These are phyloP conservation scores for Suillus brevipes DNA, from an alignment of 768 basidiomycete species.

Conservation along the genomic window DNA sequence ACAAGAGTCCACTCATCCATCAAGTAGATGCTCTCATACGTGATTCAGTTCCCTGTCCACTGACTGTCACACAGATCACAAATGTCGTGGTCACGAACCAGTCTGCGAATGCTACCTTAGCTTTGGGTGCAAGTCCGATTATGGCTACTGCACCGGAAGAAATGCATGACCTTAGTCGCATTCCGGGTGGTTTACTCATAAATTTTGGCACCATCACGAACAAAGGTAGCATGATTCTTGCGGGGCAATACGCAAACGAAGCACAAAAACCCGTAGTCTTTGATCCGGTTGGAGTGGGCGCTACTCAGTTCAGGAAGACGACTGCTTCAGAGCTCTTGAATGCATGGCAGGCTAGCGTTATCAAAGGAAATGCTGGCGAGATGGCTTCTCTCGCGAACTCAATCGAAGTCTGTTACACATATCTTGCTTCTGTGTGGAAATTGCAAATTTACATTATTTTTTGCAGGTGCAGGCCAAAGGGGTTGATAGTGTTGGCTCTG, in stretches of 20 bases:
- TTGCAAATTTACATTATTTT: background rate
- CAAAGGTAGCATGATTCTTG: constrained; percentile 72
- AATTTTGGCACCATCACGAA: constrained; percentile 85
- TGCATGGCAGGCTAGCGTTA: constrained; percentile 82
- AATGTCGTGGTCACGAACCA: constrained; percentile 88
- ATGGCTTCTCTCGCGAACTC: constrained; percentile 79
- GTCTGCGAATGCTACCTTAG: constrained; percentile 87
- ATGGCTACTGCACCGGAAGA: constrained; percentile 88
- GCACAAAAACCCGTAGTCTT: constrained; percentile 78
- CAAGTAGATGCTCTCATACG: constrained; percentile 47
- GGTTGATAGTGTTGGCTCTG: constrained; percentile 80
- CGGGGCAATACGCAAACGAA: constrained; percentile 69
- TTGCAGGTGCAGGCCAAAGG: constrained; percentile 70
- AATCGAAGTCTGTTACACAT: constrained; percentile 51
- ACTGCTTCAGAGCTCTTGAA: constrained; percentile 62
- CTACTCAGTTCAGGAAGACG: constrained; percentile 67
- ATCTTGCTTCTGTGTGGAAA: background rate
- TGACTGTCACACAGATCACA: constrained; percentile 61
- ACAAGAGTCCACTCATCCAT: constrained; percentile 71
- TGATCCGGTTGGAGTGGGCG: constrained; percentile 92
- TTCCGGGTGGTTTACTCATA: constrained; percentile 70
- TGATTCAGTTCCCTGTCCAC: background rate
- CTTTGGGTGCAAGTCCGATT: constrained; percentile 87
- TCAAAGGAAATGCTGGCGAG: constrained; percentile 94
- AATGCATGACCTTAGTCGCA: constrained; percentile 72